Evolutionary conservation across 768 basidiomycete genomes (phyloP).

Genomic region (Tylopilus intermedius): DNA sequence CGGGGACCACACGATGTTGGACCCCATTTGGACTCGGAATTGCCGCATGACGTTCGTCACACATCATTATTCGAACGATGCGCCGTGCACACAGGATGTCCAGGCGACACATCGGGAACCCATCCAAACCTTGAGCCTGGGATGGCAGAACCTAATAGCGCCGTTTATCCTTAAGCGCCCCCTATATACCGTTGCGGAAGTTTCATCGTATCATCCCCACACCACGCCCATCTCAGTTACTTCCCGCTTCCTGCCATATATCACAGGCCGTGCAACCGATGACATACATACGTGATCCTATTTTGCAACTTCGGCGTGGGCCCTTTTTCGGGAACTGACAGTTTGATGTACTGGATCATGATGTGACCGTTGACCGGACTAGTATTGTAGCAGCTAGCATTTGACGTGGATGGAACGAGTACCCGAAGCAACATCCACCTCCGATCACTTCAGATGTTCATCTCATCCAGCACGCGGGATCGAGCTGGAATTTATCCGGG

Average conservation of each 20-base stretch:
- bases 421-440: slow-evolving; percentile 7
- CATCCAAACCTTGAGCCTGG: slow-evolving; percentile 6
- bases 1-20: slow-evolving; percentile 6
- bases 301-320: slow-evolving; percentile 6
- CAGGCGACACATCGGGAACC: slow-evolving; percentile 12
- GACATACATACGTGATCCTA: slow-evolving; percentile 12
- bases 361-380: slow-evolving; percentile 3
- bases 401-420: slow-evolving; percentile 11
- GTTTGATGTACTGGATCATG: slow-evolving; percentile 13
- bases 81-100: slow-evolving; percentile 9
- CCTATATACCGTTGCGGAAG: slow-evolving; percentile 9
- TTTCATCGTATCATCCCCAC: slow-evolving; percentile 10
- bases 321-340: slow-evolving; percentile 8
- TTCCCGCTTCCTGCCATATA: slow-evolving; percentile 7
- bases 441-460: slow-evolving; percentile 19
- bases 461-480: slow-evolving; percentile 12
- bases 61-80: slow-evolving; percentile 5
- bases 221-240: slow-evolving; percentile 13
- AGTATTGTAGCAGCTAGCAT: slow-evolving; percentile 1
- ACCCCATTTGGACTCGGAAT: slow-evolving; percentile 13
- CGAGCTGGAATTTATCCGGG: slow-evolving; percentile 27
- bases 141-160: slow-evolving; percentile 5
- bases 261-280: slow-evolving; percentile 7
- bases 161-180: slow-evolving; percentile 10
- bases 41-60: slow-evolving; percentile 4